Conservation (phyloP, 2,329 filamentous ascomycete genomes). For the Truncatella angustata region DNA sequence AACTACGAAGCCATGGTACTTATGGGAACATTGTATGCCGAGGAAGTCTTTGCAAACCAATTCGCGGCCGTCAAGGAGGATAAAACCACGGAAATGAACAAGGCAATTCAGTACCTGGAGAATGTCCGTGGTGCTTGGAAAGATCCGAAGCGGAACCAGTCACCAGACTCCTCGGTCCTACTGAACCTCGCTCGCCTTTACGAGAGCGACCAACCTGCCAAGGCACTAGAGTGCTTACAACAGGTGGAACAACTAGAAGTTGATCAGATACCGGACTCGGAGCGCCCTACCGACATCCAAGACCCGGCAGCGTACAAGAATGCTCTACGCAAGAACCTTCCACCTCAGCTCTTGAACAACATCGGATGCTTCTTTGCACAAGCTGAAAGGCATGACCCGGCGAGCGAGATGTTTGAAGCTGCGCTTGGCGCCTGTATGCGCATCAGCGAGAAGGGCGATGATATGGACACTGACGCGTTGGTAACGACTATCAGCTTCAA, state of each 20-base stretch:
- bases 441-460: conserved; percentile 71
- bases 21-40: conserved; percentile 86
- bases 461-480: conserved; percentile 82
- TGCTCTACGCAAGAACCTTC: conserved; percentile 72
- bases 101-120: conserved; percentile 83
- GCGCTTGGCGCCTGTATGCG: conserved; percentile 85
- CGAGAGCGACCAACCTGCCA: conserved; percentile 81
- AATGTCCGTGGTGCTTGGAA: conserved; percentile 86
- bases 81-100: conserved; percentile 79
- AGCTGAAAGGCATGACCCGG: conserved; percentile 74
- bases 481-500: conserved; percentile 98
- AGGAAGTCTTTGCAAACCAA: conserved; percentile 85
- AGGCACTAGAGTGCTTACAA: conserved; percentile 85
- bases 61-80: conserved; percentile 75
- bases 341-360: conserved; percentile 92
- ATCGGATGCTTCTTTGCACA: conserved; percentile 96
- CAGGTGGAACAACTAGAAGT: conserved; percentile 91
- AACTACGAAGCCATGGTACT: conserved; percentile 87
- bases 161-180: conserved; percentile 81
- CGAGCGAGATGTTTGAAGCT: conserved; percentile 87
- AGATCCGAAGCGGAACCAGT: conserved; percentile 80
- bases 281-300: conserved; percentile 58
- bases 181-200: conserved; percentile 91
- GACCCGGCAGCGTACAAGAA: conserved; percentile 60
- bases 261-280: conserved; percentile 70